phyloP scores from a whole-genome alignment of 2,329 filamentous ascomycete genomes.

The Phyllosticta capitalensis region DNA sequence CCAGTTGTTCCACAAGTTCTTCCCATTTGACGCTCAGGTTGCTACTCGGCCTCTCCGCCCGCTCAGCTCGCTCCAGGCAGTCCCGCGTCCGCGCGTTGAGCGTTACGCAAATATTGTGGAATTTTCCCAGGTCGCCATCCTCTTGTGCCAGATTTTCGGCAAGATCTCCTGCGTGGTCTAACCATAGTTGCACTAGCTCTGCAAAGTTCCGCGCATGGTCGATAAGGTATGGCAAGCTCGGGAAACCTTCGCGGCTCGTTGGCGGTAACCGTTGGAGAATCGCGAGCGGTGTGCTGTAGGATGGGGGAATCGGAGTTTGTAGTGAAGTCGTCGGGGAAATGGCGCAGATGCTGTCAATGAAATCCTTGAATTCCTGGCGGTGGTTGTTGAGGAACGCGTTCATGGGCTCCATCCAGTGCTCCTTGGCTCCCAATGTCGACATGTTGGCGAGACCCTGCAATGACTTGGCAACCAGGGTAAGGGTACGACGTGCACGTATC shows the following conservation, averaged over 20 bases:
- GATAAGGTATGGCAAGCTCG: conserved; percentile 83
- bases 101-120: conserved; percentile 40
- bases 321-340: conserved; percentile 58
- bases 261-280: conserved; percentile 76
- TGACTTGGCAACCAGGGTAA: conserved; percentile 87
- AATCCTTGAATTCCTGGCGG: conserved; percentile 72
- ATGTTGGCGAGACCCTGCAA: conserved; percentile 86
- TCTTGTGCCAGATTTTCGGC: conserved; percentile 27
- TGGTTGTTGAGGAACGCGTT: conserved; percentile 73
- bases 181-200: conserved; percentile 71
- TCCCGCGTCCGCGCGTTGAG: conserved; percentile 40
- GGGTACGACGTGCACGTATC: conserved; percentile 70
- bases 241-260: conserved; percentile 81
- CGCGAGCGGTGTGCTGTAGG: conserved; percentile 85
- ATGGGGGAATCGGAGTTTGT: conserved; percentile 60
- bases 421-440: conserved; percentile 84
- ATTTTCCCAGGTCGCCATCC: conserved; percentile 38
- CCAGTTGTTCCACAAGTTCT: conserved; percentile 41
- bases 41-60: conserved; percentile 42
- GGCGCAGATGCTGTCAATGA: conserved; percentile 76
- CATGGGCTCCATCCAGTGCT: conserved; percentile 99
- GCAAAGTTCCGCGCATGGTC: conserved; percentile 82
- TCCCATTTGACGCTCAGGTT: conserved; percentile 42
- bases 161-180: conserved; percentile 41
- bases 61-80: conserved; percentile 42